Evolutionary conservation across 2,329 filamentous ascomycete genomes (phyloP), one percentile per base, ranked within the genome.

Genomic region (Colletotrichum tropicale): DNA sequence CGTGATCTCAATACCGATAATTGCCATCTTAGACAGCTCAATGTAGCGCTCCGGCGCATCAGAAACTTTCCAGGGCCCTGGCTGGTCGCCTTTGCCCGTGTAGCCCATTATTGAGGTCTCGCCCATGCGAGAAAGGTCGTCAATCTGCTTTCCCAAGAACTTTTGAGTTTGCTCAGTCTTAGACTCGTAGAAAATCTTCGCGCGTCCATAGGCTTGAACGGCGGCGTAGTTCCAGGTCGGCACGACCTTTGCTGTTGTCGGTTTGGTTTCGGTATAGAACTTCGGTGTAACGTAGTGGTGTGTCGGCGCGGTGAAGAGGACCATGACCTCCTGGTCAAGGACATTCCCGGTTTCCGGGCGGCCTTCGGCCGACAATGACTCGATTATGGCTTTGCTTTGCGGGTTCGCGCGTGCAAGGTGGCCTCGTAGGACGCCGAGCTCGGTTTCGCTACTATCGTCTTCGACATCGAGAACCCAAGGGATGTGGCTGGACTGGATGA

Each of bases 191-290:
- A 88, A 90, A 6, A 94, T 82, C 0, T 76, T 89, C 2, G 90
- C 89, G 3, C 82, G 87, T 2, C 93, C 93, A 78, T 94, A 94
- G 0, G 86, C 91, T 82, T 94, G 91, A 0, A 88, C 92, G 0
- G 92, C 91, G 0, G 91, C 86, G 78, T 94, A 94, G 81, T 94
- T 92, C 93, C 93, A 94, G 0, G 93, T 94, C 1, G 92, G 92
- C 7, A 93, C 93, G 0, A 94, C 92, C 78, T 94, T 94, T 13
- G 88, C 92, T 0, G 89, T 92, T 0, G 79, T 81, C 0, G 92
- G 92, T 80, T 94, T 94, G 2, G 93, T 94, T 77, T 91, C 87
- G 13, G 84, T 86, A 84, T 94, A 94, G 83, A 94, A 94, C 75
- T 93, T 92, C 1, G 93, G 91, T 0, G 93, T 93, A 7, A 94